Conservation (phyloP, 306 rosid genomes). For the Luffa acutangula region DNA sequence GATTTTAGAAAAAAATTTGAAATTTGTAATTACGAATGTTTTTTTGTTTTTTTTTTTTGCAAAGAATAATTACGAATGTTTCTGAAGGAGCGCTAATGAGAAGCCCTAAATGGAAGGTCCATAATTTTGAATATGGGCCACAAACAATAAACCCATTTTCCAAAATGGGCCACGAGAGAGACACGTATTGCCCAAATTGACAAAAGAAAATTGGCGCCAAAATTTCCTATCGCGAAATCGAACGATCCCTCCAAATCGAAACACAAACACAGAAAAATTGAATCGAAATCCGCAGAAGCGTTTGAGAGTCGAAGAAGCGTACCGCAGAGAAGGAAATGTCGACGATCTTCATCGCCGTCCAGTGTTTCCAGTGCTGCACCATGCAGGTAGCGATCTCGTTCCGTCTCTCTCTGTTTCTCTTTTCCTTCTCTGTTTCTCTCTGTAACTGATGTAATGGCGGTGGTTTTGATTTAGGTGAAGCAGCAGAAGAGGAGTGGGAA, state of each 20-base stretch:
- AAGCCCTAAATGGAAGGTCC: neutral
- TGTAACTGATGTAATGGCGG: neutral
- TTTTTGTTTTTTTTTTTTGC: too few species aligned
- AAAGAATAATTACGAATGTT: too few species aligned
- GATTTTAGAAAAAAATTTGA: too few species aligned
- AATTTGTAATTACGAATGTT: too few species aligned
- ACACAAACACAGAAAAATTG: neutral
- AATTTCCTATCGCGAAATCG: neutral
- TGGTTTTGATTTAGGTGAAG: slow-evolving; percentile 46
- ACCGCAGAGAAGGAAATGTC: slow-evolving; percentile 19
- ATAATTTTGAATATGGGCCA: neutral
- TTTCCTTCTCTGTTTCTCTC: neutral
- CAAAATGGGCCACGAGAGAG: neutral
- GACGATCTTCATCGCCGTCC: slow-evolving; percentile 61
- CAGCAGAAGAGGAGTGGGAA: slow-evolving; percentile 49
- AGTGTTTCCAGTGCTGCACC: slow-evolving; percentile 78
- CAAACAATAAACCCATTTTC: neutral
- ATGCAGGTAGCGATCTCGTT: slow-evolving; percentile 48
- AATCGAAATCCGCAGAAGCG: neutral
- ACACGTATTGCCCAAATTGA: neutral
- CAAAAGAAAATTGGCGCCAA: neutral
- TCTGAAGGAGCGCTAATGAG: neutral
- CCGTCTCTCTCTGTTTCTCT: slow-evolving; percentile 4
- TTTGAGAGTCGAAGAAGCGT: neutral
- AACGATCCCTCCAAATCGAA: neutral